Percentiles rank a stretch among this genome's conserved stretches.
Evolutionary conservation across 768 basidiomycete species (phyloP).

Genomic region (Suillus placidus): DNA sequence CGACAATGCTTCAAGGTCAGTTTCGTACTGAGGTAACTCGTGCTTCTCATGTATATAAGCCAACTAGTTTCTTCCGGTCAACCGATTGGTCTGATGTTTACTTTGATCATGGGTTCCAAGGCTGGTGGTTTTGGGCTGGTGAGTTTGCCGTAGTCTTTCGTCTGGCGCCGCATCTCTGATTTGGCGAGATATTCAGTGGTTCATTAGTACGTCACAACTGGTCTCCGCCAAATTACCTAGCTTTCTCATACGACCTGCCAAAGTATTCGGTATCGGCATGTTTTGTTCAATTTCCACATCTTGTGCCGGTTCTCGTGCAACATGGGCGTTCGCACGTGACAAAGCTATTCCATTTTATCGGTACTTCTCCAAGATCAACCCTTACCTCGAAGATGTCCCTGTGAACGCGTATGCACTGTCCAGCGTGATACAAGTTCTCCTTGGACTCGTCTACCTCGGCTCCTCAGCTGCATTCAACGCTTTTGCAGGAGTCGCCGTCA

Average conservation of each 20-base stretch:
- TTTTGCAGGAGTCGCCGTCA: conserved; percentile 67
- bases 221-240: neutral
- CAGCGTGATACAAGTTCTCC: conserved; percentile 55
- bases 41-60: conserved; percentile 10
- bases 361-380: conserved; percentile 50
- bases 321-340: conserved; percentile 74
- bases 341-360: conserved; percentile 59
- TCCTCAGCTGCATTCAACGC: conserved; percentile 68
- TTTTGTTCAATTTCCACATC: conserved; percentile 71
- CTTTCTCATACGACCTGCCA: conserved; percentile 7
- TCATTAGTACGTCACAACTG: conserved; percentile 38
- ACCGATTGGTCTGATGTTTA: conserved; percentile 65
- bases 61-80: conserved; percentile 57
- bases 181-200: conserved; percentile 35
- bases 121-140: conserved; percentile 67
- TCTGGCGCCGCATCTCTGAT: conserved; percentile 3
- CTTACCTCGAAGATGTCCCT: conserved; percentile 48
- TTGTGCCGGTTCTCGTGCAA: conserved; percentile 67
- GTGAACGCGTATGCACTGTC: conserved; percentile 64
- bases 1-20: conserved; percentile 53
- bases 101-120: conserved; percentile 60
- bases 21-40: neutral
- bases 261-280: conserved; percentile 56
- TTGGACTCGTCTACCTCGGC: conserved; percentile 66
- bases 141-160: conserved; percentile 19